Conservation (phyloP, 1,139 yeast genomes). For the Candida sp. region DNA sequence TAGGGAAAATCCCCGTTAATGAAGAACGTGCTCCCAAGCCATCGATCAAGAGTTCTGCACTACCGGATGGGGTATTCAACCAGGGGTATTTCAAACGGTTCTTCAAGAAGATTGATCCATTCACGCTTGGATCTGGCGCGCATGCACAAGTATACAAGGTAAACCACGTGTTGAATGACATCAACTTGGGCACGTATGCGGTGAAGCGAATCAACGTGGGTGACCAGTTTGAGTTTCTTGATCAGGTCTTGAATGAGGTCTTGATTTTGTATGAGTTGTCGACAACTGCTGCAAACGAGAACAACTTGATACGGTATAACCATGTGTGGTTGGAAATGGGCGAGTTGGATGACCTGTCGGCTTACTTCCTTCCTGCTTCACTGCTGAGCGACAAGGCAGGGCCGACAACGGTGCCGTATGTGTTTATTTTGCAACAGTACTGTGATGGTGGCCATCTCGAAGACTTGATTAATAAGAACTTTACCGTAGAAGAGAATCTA, state of each 20-base stretch:
- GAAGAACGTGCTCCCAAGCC: conserved; percentile 11
- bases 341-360: conserved; percentile 49
- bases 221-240: conserved; percentile 66
- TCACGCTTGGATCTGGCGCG: conserved; percentile 74
- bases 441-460: conserved; percentile 91
- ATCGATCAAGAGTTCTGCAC: conserved; percentile 6
- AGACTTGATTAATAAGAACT: conserved; percentile 53
- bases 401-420: conserved; percentile 63
- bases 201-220: conserved; percentile 87
- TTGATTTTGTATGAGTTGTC: conserved; percentile 58
- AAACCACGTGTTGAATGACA: conserved; percentile 73
- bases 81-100: conserved; percentile 79
- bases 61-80: conserved; percentile 55
- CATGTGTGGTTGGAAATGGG: conserved; percentile 93
- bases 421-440: conserved; percentile 82
- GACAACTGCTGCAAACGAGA: conserved; percentile 41
- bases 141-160: conserved; percentile 86
- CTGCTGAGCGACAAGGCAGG: not conserved
- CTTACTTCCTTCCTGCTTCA: conserved; percentile 26
- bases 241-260: conserved; percentile 78
- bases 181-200: conserved; percentile 80
- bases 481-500: conserved; percentile 23
- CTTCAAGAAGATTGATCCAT: conserved; percentile 52
- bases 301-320: conserved; percentile 80
- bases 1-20: conserved; percentile 30